phyloP scores from a whole-genome alignment of 176 grass and related monocot genomes.

The Calamus simplicifolius region DNA sequence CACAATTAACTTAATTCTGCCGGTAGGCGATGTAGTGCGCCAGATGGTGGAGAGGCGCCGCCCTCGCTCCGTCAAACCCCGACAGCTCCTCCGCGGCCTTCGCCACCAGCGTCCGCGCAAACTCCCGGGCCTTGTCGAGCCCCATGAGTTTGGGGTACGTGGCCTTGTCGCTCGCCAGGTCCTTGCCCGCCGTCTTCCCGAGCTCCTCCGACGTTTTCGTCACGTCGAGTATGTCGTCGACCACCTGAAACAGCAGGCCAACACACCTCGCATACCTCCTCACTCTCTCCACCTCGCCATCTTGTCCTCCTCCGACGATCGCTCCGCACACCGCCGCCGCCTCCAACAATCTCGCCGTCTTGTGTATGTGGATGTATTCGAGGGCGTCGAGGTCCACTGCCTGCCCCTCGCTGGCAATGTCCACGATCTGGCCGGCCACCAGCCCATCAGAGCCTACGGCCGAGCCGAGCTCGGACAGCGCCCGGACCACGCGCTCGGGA shows the following conservation, averaged over 20 bases:
- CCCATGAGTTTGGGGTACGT: constrained; percentile 45
- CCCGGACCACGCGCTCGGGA: constrained; percentile 20
- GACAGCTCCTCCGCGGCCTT: constrained; percentile 34
- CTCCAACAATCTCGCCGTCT: constrained; percentile 42
- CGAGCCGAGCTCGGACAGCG: constrained; percentile 29
- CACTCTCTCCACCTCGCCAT: constrained; percentile 19
- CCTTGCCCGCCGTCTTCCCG: constrained; percentile 50
- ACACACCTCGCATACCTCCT: constrained; percentile 26
- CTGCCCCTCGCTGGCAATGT: constrained; percentile 26
- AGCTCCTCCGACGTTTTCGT: constrained; percentile 41
- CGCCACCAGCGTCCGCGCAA: constrained; percentile 14
- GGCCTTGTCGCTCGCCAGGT: constrained; percentile 30
- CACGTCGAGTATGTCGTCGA: constrained; percentile 48
- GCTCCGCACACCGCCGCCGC: constrained; percentile 29
- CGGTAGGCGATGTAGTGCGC: constrained; percentile 31
- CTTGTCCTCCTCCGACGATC: constrained; percentile 16
- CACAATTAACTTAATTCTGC: constrained; percentile 3
- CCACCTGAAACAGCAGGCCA: constrained; percentile 42
- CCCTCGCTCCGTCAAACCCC: constrained; percentile 14
- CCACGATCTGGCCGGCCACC: constrained; percentile 31
- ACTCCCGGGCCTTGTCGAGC: constrained; percentile 21
- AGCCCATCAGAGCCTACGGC: constrained; percentile 22
- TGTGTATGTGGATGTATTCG: constrained; percentile 48
- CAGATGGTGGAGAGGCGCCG: constrained; percentile 35
- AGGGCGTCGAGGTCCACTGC: constrained; percentile 18